Conservation (phyloP, 495 filamentous ascomycete species). For the Penicillium egyptiacum region DNA sequence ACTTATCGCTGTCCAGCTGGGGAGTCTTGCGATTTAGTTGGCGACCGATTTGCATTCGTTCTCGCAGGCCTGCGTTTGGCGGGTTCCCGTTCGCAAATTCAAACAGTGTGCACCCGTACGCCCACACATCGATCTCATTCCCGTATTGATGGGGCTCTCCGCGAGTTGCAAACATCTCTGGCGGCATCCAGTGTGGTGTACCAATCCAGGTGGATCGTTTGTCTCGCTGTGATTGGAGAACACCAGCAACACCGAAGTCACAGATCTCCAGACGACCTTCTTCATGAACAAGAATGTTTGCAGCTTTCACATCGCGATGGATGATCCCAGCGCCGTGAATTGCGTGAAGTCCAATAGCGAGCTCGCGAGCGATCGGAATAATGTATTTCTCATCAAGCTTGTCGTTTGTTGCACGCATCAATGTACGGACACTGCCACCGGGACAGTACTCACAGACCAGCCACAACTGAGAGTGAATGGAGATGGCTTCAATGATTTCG, state of each 20-base stretch:
- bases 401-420: conserved; percentile 67
- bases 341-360: conserved; percentile 78
- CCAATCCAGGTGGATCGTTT: conserved; percentile 93
- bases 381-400: conserved; percentile 84
- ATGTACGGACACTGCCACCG: conserved; percentile 89
- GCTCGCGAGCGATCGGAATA: conserved; percentile 83
- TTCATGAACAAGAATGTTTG: conserved; percentile 88
- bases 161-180: conserved; percentile 66
- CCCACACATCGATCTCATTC: conserved; percentile 88
- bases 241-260: conserved; percentile 91
- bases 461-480: conserved; percentile 88
- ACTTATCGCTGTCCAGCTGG: conserved; percentile 72
- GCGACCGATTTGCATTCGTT: conserved; percentile 57
- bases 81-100: conserved; percentile 91
- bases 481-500: conserved; percentile 80
- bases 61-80: conserved; percentile 57
- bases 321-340: conserved; percentile 92
- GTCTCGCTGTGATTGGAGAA: conserved; percentile 77
- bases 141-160: conserved; percentile 53
- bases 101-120: conserved; percentile 84
- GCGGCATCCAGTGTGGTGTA: conserved; percentile 96
- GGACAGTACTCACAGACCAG: conserved; percentile 94
- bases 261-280: conserved; percentile 85
- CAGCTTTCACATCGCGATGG: conserved; percentile 93
- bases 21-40: conserved; percentile 59